Evolutionary conservation across 2,329 filamentous ascomycete genomes (phyloP).

Genomic region (Phialophora tarda): DNA sequence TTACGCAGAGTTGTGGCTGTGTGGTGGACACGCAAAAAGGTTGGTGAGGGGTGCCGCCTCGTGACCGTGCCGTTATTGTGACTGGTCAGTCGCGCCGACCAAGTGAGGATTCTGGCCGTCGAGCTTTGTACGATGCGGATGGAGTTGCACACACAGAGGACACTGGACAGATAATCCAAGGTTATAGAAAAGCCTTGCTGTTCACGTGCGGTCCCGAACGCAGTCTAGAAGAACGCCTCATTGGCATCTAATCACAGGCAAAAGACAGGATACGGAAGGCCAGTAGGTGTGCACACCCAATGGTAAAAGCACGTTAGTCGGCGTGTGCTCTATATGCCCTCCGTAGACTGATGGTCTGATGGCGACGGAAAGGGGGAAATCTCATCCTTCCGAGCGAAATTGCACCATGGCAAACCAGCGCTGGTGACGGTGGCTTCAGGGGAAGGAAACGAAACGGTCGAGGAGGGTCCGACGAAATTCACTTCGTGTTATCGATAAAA

Average conservation of each 20-base stretch:
- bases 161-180: background rate
- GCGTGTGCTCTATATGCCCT: background rate
- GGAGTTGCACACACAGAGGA: background rate
- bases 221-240: slow-evolving; percentile 7
- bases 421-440: background rate
- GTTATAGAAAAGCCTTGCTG: background rate
- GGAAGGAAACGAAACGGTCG: background rate
- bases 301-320: background rate
- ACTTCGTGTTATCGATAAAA: slow-evolving; percentile 5
- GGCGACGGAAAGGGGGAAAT: slow-evolving; percentile 6
- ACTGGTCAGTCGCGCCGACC: background rate
- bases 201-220: background rate
- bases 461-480: background rate
- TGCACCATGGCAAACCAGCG: slow-evolving; percentile 5
- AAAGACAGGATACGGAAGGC: background rate
- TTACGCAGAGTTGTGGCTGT: slow-evolving; percentile 12
- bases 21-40: background rate
- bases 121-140: background rate
- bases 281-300: background rate
- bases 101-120: background rate
- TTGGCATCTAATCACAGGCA: background rate
- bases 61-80: background rate
- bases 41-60: background rate
- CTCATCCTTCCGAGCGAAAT: slow-evolving; percentile 6
- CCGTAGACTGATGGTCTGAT: background rate